Conservation (phyloP, 768 basidiomycete genomes). For the Serendipita sp. region DNA sequence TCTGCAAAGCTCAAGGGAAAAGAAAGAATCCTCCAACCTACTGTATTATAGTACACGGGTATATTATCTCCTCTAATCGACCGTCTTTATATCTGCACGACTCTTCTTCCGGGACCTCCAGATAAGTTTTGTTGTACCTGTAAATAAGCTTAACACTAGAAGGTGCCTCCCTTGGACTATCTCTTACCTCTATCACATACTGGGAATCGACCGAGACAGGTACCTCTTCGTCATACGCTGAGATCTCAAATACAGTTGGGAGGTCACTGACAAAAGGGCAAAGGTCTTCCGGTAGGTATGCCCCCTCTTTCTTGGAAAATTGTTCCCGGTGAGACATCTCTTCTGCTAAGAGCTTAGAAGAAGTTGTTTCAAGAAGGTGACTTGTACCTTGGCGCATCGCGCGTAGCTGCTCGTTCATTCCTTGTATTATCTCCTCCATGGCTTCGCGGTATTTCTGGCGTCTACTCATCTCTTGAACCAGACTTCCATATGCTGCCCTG, state of each 20-base stretch:
- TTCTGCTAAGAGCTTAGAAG: slow-evolving; percentile 26
- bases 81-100: neutral
- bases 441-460: slow-evolving; percentile 49
- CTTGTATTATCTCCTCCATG: slow-evolving; percentile 43
- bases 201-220: neutral
- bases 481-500: slow-evolving; percentile 53
- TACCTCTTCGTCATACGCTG: slow-evolving; percentile 20
- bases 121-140: neutral
- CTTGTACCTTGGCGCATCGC: slow-evolving; percentile 47
- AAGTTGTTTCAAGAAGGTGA: neutral
- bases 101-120: neutral
- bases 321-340: slow-evolving; percentile 44
- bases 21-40: neutral
- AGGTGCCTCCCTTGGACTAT: neutral
- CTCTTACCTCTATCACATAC: neutral
- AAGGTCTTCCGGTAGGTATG: slow-evolving; percentile 60
- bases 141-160: neutral
- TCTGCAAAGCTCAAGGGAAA: slow-evolving; percentile 17
- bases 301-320: slow-evolving; percentile 60
- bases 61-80: too few species aligned
- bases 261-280: slow-evolving; percentile 60
- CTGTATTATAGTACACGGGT: neutral
- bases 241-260: slow-evolving; percentile 57
- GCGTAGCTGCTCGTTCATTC: slow-evolving; percentile 47
- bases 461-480: slow-evolving; percentile 56